phyloP scores from a whole-genome alignment of 1,284 basidiomycete genomes.

The Inonotus hispidus region DNA sequence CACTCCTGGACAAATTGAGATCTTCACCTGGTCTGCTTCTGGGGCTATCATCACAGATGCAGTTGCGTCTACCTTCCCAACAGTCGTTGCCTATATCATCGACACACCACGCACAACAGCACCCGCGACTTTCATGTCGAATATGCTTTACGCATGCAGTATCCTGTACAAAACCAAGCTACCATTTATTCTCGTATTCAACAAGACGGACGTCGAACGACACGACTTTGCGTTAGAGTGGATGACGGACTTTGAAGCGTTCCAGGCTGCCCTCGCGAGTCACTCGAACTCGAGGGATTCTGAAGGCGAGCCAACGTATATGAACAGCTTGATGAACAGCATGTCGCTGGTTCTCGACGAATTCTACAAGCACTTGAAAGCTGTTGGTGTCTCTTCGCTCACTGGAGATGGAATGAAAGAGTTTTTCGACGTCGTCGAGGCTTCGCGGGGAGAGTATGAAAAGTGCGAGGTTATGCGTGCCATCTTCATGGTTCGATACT shows the following conservation, averaged over 20 bases:
- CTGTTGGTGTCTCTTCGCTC: constrained; percentile 93
- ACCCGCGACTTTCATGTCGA: constrained; percentile 99
- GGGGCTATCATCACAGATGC: constrained; percentile 98
- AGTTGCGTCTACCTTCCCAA: constrained; percentile 89
- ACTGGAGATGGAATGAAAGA: constrained; percentile 90
- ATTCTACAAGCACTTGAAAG: constrained; percentile 95
- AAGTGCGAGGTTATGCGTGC: constrained; percentile 43
- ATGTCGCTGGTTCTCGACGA: constrained; percentile 99
- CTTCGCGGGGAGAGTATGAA: constrained; percentile 84
- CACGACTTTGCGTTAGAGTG: constrained; percentile 94
- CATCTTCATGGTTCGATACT: no score
- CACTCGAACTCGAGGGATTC: constrained; percentile 65
- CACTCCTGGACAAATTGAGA: constrained; percentile 99
- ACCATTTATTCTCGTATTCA: constrained; percentile 97
- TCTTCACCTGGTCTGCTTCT: constrained; percentile 99
- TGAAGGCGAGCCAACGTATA: constrained; percentile 92
- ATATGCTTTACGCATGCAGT: constrained; percentile 99
- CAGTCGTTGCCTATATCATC: constrained; percentile 95
- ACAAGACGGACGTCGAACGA: constrained; percentile 91
- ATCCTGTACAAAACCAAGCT: constrained; percentile 98
- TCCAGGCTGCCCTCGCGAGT: constrained; percentile 67
- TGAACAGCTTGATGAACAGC: constrained; percentile 98
- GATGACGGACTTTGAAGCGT: constrained; percentile 97
- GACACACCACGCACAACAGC: constrained; percentile 95
- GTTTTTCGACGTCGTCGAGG: constrained; percentile 89